Evolutionary conservation across 108 stramenopile genomes (phyloP).

Genomic region (Nitzschia sp.): DNA sequence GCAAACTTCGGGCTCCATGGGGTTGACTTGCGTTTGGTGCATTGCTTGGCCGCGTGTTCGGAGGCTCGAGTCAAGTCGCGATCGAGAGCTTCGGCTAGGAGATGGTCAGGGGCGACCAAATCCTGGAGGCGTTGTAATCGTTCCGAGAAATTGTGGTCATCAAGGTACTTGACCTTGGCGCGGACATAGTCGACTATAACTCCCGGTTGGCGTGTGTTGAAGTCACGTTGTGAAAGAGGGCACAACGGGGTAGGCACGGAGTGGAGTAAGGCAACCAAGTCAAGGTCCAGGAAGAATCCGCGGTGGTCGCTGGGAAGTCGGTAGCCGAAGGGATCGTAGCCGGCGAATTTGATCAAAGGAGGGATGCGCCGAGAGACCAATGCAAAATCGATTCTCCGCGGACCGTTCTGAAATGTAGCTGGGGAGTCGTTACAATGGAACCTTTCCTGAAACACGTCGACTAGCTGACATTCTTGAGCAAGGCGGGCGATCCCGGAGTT

Average conservation of each 20-base stretch:
- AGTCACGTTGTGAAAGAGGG: neutral
- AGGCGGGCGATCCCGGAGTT: neutral
- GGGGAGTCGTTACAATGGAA: neutral
- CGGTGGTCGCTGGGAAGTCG: neutral
- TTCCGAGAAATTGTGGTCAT: too few species aligned
- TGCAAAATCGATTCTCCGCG: neutral
- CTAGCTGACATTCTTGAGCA: too few species aligned
- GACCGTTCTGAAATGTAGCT: neutral
- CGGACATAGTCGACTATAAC: neutral
- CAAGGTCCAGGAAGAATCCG: neutral
- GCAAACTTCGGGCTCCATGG: neutral
- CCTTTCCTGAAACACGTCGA: too few species aligned
- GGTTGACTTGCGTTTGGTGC: neutral
- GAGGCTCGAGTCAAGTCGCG: neutral
- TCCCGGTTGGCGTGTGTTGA: too few species aligned
- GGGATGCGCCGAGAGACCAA: neutral
- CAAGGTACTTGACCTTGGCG: neutral
- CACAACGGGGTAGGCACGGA: neutral
- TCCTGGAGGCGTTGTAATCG: neutral
- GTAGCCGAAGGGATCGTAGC: neutral
- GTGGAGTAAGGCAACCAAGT: neutral
- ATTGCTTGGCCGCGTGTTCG: neutral
- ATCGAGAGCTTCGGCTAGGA: neutral
- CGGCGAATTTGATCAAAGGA: neutral
- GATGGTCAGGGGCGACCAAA: neutral